Percentiles rank a stretch among this genome's conserved stretches.
Evolutionary conservation across 768 basidiomycete genomes (phyloP).

Genomic region (Gloeophyllum trabeum): DNA sequence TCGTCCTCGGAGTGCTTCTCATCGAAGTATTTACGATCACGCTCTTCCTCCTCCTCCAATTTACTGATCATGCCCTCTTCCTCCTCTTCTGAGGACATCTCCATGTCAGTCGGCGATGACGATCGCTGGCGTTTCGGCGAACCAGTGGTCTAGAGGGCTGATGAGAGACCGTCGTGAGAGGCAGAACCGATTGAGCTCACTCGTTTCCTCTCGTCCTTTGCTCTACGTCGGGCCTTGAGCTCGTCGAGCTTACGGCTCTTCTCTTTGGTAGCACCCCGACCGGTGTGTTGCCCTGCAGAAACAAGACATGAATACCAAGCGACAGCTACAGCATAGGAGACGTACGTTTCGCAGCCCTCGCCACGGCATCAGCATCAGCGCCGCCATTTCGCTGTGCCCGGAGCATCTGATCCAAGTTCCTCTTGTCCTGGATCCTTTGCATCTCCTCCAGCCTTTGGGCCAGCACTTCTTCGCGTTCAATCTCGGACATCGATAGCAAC

Average conservation of each 20-base stretch:
- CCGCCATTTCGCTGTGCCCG: slow-evolving; percentile 44
- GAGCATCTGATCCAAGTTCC: slow-evolving; percentile 64
- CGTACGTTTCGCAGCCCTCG: slow-evolving; percentile 72
- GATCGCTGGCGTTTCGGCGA: slow-evolving; percentile 64
- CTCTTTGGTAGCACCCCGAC: slow-evolving; percentile 68
- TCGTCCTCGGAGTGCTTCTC: slow-evolving; percentile 21
- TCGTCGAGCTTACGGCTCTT: slow-evolving; percentile 74
- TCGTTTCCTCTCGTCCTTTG: slow-evolving; percentile 80
- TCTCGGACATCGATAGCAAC: slow-evolving; percentile 69
- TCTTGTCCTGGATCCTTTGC: slow-evolving; percentile 62
- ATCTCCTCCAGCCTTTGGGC: slow-evolving; percentile 73
- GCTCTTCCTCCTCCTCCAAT: slow-evolving; percentile 65
- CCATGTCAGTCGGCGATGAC: slow-evolving; percentile 80
- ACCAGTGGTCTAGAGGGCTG: slow-evolving; percentile 28
- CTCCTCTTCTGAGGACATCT: slow-evolving; percentile 70
- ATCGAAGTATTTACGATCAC: slow-evolving; percentile 28
- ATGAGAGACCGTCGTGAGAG: slow-evolving; percentile 3
- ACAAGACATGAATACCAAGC: no score
- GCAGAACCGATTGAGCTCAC: slow-evolving; percentile 29
- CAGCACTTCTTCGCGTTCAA: slow-evolving; percentile 82
- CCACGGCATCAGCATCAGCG: slow-evolving; percentile 44
- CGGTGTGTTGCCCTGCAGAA: slow-evolving; percentile 56
- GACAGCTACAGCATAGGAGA: no score
- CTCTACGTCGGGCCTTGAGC: slow-evolving; percentile 76
- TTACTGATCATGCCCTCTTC: slow-evolving; percentile 69